Base-by-base conservation (phyloP, 257 asterid species). In the Phtheirospermum japonicum region DNA sequence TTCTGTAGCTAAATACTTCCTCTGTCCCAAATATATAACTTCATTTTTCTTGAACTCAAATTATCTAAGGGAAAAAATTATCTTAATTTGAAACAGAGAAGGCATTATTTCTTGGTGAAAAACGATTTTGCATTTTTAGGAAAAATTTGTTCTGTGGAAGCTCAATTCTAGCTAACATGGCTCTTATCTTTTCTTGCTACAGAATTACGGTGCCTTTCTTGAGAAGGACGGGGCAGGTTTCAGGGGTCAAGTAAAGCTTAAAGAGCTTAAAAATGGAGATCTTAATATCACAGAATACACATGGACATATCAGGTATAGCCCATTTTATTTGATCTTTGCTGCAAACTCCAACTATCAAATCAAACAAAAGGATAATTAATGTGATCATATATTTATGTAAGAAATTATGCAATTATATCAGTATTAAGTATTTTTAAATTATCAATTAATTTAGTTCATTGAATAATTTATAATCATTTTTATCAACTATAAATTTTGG, bases 181-280 rank as follows among this genome's bases (percentile, higher is more conserved):
- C 33, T 11, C 62, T 65, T 59, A 45, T 61, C 34, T 71, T 73
- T 46, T 64, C 62, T 73, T 66, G 50, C 57, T 73, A 65, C 86
- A 91, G 98, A 92, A 92, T 57, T 86, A 89, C 75, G 98, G 98
- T 45, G 98, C 97, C 59, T 80, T 81, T 77, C 84, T 86, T 30
- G 98, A 92, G 86, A 89, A 85, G 80, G 98, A 92, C 54, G 97
- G 98, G 45, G 97, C 95, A 57, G 98, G 95, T 40, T 79, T 89
- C 79, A 80, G 76, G 80, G 98, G 98, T 68, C 80, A 78, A 67
- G 63, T 92, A 67, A 84, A 80, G 76, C 76, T 92, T 65, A 75
- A 75, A 64, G 96, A 95, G 58, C 77, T 61, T 63, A 77, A 57
- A 80, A 80, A 75, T 63, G 98, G 95, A 54, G 97, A 83, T 70